Evolutionary conservation across 169 alveolate species (phyloP), one percentile per base, ranked within the genome.

Genomic region (Plasmodium vivax): DNA sequence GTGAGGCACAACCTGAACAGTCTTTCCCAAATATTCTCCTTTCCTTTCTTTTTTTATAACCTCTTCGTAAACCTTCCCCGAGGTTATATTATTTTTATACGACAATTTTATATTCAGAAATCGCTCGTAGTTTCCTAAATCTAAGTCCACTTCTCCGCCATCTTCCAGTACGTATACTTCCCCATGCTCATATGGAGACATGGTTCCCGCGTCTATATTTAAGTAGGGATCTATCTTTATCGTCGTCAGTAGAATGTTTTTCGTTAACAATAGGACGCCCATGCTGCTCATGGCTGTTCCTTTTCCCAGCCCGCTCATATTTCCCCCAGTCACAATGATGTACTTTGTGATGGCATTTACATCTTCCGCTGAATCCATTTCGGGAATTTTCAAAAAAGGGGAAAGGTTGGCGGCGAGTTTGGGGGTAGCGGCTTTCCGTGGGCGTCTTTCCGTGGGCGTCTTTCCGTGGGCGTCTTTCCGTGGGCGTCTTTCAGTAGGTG

Each of bases 41-140:
- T 96, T 96, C 56, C 99, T 97, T 92, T 99, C 99, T 85, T 96
- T 96, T 68, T 95, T 92, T 77, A 98, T 93, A 68, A 98, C 99
- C 56, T 97, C 95, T 84, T 97, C 96, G 94, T 97, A 99, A 14
- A 98, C 95, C 92, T 99, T 99, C n/a, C 99, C 99, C 27, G 99
- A 97, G 19, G 99, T 98, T 54, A 98, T 95, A 82, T 98, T 98
- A 95, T 99, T 99, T 72, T 97, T 97, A 27, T 95, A 82, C 3
- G 99, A 93, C 34, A 99, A 96, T 30, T 97, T 93, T 27, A 98
- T 93, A 83, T 97, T 98, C 58, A 99, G 93, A 94, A 98, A 98
- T 74, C 99, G 96, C 96, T 99, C 99, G 94, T 99, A 99, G 96
- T 99, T 99, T n/a, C 99, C 99, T 93, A 99, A 95, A 95, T 99